A percentile compares a stretch with the other conserved stretches of the same genome.
phyloP scores from a whole-genome alignment of 2,329 filamentous ascomycete species.

The Zasmidium citrigriseum region DNA sequence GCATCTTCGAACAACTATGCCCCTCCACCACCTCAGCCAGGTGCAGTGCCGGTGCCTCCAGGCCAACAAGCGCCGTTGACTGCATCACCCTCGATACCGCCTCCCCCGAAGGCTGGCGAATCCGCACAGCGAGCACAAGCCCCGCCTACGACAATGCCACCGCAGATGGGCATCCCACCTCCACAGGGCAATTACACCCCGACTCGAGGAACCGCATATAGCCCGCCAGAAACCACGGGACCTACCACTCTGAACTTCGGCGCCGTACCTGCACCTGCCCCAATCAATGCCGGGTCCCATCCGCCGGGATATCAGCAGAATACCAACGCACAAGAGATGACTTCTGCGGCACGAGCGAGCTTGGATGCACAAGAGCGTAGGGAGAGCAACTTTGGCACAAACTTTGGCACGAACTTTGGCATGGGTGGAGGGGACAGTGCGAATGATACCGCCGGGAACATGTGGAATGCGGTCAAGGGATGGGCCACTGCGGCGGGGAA shows the following conservation, averaged over 20 bases:
- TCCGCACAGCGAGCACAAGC: slow-evolving; percentile 19
- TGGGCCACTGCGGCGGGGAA: slow-evolving; percentile 44
- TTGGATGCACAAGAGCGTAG: slow-evolving; percentile 30
- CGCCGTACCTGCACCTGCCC: slow-evolving; percentile 31
- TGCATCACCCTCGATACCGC: slow-evolving; percentile 36
- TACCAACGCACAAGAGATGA: slow-evolving; percentile 44
- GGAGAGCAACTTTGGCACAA: slow-evolving; percentile 15
- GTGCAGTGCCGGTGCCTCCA: slow-evolving; percentile 39
- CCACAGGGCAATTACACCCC: slow-evolving; percentile 40
- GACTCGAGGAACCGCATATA: slow-evolving; percentile 39
- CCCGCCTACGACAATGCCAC: slow-evolving; percentile 37
- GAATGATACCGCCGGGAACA: slow-evolving; percentile 24
- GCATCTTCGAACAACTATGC: slow-evolving; percentile 27
- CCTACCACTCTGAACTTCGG: slow-evolving; percentile 43
- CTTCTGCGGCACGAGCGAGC: slow-evolving; percentile 35
- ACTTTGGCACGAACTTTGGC: slow-evolving; percentile 14
- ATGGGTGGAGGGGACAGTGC: slow-evolving; percentile 26
- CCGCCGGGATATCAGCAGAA: slow-evolving; percentile 53
- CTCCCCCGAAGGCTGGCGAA: slow-evolving; percentile 43
- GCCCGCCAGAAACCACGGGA: slow-evolving; percentile 20
- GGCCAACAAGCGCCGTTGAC: slow-evolving; percentile 29
- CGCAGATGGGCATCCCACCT: slow-evolving; percentile 43
- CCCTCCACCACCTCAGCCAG: slow-evolving; percentile 45
- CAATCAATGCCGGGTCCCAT: slow-evolving; percentile 34
- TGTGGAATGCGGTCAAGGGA: slow-evolving; percentile 43